Percentiles rank a stretch among this genome's conserved stretches.
These are phyloP conservation scores for Plicaturopsis crispa DNA, from an alignment of 768 basidiomycete genomes.

Conservation along the genomic window DNA sequence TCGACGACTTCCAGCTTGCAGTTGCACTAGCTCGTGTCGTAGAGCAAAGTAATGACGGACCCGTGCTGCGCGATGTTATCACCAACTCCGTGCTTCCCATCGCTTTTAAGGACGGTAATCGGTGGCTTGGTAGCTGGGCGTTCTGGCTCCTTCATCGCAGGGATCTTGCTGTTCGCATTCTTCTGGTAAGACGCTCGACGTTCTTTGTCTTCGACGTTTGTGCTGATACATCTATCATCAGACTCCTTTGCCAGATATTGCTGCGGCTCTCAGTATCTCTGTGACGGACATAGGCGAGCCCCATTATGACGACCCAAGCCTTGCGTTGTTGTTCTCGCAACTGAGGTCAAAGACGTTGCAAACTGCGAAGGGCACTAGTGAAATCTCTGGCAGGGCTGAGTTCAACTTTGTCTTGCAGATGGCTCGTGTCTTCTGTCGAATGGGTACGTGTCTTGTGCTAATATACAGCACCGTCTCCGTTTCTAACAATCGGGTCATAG, in stretches of 20 bases:
- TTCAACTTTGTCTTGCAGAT: conserved; percentile 96
- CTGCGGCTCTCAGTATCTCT: conserved; percentile 42
- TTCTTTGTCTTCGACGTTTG: conserved; percentile 1
- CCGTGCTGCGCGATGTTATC: conserved; percentile 63
- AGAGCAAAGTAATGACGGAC: conserved; percentile 79
- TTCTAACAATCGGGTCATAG: conserved; percentile 30
- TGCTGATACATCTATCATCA: conserved; percentile 17
- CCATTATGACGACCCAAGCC: conserved; percentile 89
- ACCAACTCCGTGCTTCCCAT: conserved; percentile 71
- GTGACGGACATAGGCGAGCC: conserved; percentile 71
- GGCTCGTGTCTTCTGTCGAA: conserved; percentile 85
- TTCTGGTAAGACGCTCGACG: conserved; percentile 55
- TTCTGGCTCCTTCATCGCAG: conserved; percentile 89
- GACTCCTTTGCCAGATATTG: conserved; percentile 76
- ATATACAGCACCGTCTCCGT: neutral
- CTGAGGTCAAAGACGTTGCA: conserved; percentile 87
- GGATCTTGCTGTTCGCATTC: conserved; percentile 83
- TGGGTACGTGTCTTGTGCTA: conserved; percentile 61
- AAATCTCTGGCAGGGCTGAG: conserved; percentile 81
- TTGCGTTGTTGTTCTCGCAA: conserved; percentile 85
- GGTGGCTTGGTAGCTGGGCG: conserved; percentile 94
- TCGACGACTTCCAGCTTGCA: conserved; percentile 88
- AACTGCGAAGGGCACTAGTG: conserved; percentile 86
- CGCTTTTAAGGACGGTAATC: conserved; percentile 82
- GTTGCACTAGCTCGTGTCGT: conserved; percentile 78